Evolutionary conservation across 805 yeast genomes (phyloP).

Genomic region (Gaillardinia entomophila): DNA sequence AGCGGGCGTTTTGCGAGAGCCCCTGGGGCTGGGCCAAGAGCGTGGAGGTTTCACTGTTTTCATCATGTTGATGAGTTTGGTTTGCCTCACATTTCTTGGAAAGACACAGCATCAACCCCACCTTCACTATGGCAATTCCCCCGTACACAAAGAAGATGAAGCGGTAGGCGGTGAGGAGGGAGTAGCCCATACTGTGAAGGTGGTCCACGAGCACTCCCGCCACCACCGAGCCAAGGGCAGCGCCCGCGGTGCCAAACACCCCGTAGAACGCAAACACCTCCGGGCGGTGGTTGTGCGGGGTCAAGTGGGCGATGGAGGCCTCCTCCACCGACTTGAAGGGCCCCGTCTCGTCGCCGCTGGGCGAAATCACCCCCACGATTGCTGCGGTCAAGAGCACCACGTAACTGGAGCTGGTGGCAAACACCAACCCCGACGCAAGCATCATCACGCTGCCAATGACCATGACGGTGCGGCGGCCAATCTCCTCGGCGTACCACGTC

Average conservation of each 20-base stretch:
- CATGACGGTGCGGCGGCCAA: conserved; percentile 67
- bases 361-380: conserved; percentile 78
- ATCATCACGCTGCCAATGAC: conserved; percentile 60
- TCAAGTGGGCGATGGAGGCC: conserved; percentile 72
- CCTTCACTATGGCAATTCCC: conserved; percentile 46
- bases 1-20: conserved; percentile 38
- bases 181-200: conserved; percentile 27
- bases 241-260: conserved; percentile 61
- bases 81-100: conserved; percentile 48
- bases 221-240: conserved; percentile 63
- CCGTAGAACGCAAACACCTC: conserved; percentile 74
- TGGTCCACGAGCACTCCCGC: conserved; percentile 57
- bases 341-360: conserved; percentile 87
- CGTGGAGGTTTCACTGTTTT: conserved; percentile 5
- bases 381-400: conserved; percentile 61
- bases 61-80: conserved; percentile 8
- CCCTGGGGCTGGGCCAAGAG: conserved; percentile 12
- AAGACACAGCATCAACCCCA: conserved; percentile 44
- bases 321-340: conserved; percentile 87
- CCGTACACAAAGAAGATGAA: conserved; percentile 54
- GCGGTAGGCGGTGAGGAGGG: conserved; percentile 44
- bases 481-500: conserved; percentile 70
- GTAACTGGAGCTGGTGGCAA: conserved; percentile 52
- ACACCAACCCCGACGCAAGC: conserved; percentile 60
- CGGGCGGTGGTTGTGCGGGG: conserved; percentile 59